A percentile compares a stretch with the other conserved stretches of the same genome.
phyloP scores from a whole-genome alignment of 2,329 filamentous ascomycete genomes.

The Colletotrichum australisinense region DNA sequence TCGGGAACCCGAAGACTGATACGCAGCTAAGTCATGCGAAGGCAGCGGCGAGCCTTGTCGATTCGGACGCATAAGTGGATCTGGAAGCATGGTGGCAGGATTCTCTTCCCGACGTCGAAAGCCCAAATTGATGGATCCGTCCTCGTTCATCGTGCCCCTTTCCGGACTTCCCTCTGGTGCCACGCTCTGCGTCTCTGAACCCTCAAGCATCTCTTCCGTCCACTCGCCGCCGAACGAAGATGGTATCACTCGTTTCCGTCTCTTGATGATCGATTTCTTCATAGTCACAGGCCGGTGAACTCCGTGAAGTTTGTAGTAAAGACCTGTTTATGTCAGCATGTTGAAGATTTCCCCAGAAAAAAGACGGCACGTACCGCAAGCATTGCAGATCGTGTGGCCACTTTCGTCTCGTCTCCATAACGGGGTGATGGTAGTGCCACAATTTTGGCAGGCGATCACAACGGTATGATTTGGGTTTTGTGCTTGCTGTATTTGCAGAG shows the following conservation, averaged over 20 bases:
- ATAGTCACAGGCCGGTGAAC: conserved; percentile 95
- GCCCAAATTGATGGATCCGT: conserved; percentile 74
- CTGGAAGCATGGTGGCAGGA: conserved; percentile 59
- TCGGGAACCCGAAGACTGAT: conserved; percentile 58
- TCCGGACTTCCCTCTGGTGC: conserved; percentile 54
- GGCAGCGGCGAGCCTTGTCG: conserved; percentile 57
- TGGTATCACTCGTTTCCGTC: conserved; percentile 93
- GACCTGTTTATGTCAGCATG: conserved; percentile 62
- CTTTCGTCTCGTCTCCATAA: conserved; percentile 94
- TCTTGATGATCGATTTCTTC: conserved; percentile 98
- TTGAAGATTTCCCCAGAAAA: conserved; percentile 14
- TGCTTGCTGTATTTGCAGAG: conserved; percentile 49
- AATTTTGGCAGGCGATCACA: conserved; percentile 96
- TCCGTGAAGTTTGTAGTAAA: conserved; percentile 97
- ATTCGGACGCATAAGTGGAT: conserved; percentile 55
- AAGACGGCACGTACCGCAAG: conserved; percentile 78
- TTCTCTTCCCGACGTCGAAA: conserved; percentile 61
- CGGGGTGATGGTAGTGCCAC: conserved; percentile 94
- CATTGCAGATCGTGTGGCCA: conserved; percentile 98
- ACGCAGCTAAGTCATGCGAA: conserved; percentile 60
- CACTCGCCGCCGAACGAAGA: conserved; percentile 62
- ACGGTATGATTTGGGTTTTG: conserved; percentile 66
- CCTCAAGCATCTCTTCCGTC: conserved; percentile 60
- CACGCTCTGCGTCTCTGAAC: conserved; percentile 55
- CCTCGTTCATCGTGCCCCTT: conserved; percentile 69